Conservation (phyloP, 352 stramenopile species). For the Pythium chondricola region DNA sequence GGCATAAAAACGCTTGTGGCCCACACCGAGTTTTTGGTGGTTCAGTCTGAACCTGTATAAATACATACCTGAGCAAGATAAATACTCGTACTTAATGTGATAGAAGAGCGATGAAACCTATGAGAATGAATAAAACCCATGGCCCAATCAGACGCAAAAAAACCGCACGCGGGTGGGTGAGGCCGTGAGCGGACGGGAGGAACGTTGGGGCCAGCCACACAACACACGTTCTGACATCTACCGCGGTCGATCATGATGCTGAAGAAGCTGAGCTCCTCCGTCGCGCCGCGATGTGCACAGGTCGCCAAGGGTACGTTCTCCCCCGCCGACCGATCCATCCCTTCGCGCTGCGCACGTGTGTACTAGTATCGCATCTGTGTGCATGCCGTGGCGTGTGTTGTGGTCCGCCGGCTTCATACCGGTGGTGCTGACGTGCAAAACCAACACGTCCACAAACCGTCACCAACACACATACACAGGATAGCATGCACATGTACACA, state of each 20-base stretch:
- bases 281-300: constrained; percentile 52
- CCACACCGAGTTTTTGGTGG: constrained; percentile 19
- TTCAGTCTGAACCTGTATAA: constrained; percentile 11
- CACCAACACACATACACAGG: neutral
- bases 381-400: neutral
- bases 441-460: neutral
- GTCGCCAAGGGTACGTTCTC: constrained; percentile 30
- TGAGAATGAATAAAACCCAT: constrained; percentile 15
- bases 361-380: neutral
- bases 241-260: constrained; percentile 46
- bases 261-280: constrained; percentile 56
- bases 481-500: no score
- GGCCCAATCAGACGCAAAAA: constrained; percentile 16
- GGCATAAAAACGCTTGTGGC: no score
- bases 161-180: constrained; percentile 12
- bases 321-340: neutral
- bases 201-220: constrained; percentile 9
- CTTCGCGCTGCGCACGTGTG: neutral
- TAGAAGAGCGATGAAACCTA: no score
- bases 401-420: no score
- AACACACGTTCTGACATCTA: constrained; percentile 1
- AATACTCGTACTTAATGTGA: no score
- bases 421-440: constrained; percentile 8
- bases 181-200: constrained; percentile 3
- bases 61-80: no score